Conservation (phyloP, 805 yeast genomes). For the Schizosaccharomyces cryophilus region DNA sequence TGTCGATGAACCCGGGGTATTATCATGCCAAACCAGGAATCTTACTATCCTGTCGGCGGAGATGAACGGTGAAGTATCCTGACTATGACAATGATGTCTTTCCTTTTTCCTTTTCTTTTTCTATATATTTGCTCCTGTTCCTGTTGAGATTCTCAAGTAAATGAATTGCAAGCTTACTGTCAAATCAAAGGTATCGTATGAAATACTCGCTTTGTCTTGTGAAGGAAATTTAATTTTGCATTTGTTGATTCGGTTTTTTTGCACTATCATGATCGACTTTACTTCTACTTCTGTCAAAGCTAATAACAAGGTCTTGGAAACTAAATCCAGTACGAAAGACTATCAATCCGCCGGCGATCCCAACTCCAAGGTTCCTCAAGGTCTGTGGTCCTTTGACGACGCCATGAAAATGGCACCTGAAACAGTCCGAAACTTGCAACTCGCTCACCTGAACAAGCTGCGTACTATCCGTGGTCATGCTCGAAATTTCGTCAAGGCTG, state of each 20-base stretch:
- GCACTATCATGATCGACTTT: neutral
- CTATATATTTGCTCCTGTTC: no score
- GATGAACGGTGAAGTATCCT: no score
- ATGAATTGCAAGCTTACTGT: no score
- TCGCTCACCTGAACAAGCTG: neutral
- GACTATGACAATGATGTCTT: no score
- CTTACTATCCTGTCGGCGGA: no score
- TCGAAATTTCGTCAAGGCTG: slow-evolving; percentile 6
- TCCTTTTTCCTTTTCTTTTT: no score
- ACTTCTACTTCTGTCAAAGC: neutral
- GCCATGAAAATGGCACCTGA: neutral
- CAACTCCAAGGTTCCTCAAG: neutral
- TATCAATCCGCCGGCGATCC: neutral
- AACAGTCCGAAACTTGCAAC: neutral
- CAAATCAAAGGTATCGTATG: no score
- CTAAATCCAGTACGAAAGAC: neutral
- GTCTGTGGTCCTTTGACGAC: neutral
- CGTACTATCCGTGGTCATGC: slow-evolving; percentile 4
- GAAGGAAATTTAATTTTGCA: neutral
- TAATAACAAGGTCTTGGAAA: neutral
- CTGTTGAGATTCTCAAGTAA: no score
- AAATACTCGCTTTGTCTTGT: neutral
- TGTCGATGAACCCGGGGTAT: no score
- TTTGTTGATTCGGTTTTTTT: neutral
- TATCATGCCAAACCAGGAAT: no score